A percentile compares a stretch with the other conserved stretches of the same genome.
Evolutionary conservation across 768 basidiomycete species (phyloP).

Genomic region (Lanmaoa rubissima): DNA sequence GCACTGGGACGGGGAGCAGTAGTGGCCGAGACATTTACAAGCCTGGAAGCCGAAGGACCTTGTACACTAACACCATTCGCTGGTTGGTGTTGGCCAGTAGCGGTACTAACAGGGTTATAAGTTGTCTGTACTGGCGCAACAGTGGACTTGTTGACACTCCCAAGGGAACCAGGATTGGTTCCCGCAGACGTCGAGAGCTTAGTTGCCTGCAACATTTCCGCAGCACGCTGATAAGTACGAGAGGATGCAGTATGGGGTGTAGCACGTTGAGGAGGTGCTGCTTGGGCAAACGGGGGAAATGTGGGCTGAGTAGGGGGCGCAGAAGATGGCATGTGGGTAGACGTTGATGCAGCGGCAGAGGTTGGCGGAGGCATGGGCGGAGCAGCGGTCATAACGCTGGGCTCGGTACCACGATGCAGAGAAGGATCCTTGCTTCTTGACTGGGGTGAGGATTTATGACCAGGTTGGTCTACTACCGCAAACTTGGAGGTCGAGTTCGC

Average conservation of each 20-base stretch:
- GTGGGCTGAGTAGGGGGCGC: conserved; percentile 24
- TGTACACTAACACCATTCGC: conserved; percentile 6
- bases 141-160: conserved; percentile 8
- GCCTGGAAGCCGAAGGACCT: conserved; percentile 9
- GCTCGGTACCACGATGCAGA: conserved; percentile 13
- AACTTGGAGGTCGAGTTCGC: conserved; percentile 3
- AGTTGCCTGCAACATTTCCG: conserved; percentile 22
- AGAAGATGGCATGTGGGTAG: conserved; percentile 21
- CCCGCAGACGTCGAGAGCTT: conserved; percentile 12
- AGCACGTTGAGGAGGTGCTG: conserved; percentile 18
- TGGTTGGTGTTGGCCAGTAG: conserved; percentile 11
- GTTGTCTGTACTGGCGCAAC: conserved; percentile 5
- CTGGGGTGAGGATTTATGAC: conserved; percentile 21
- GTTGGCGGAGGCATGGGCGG: conserved; percentile 25
- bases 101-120: neutral
- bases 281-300: conserved; percentile 5
- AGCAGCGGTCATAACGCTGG: neutral
- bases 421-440: conserved; percentile 20
- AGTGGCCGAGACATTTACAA: conserved; percentile 2
- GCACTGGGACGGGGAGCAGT: neutral
- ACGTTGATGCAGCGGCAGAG: neutral
- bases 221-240: conserved; percentile 25
- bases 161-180: neutral
- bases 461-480: conserved; percentile 7
- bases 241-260: conserved; percentile 16